phyloP scores from a whole-genome alignment of 1,139 yeast genomes.

The Spathaspora sp. region DNA sequence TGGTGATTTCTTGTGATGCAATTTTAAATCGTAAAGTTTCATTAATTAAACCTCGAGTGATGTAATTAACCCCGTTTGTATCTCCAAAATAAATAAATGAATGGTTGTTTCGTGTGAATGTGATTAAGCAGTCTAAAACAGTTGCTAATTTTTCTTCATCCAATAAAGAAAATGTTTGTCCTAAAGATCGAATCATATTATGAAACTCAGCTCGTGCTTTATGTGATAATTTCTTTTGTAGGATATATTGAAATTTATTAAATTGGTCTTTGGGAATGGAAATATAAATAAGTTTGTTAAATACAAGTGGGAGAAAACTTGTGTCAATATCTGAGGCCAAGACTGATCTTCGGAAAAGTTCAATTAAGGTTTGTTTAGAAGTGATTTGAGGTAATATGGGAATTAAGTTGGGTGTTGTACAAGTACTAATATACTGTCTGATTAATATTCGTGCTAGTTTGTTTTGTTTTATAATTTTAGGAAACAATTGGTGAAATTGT shows the following conservation, averaged over 20 bases:
- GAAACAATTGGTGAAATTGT: constrained; percentile 2
- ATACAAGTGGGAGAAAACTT: constrained; percentile 4
- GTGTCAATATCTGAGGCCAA: constrained; percentile 9
- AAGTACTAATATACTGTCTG: constrained; percentile 2
- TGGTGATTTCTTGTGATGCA: constrained; percentile 5
- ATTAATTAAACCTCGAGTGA: constrained; percentile 20
- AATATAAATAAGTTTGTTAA: constrained; percentile 5
- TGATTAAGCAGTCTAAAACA: constrained; percentile 17
- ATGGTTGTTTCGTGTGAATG: constrained; percentile 8
- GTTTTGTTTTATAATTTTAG: background rate
- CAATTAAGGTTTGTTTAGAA: constrained; percentile 11
- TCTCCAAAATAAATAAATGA: constrained; percentile 13
- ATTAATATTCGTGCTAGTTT: background rate
- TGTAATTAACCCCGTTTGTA: constrained; percentile 4
- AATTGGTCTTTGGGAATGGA: constrained; percentile 4
- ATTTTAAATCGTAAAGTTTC: constrained; percentile 18
- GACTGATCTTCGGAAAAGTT: constrained; percentile 11
- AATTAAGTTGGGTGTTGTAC: background rate
- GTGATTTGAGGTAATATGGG: background rate
- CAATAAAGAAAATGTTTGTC: constrained; percentile 30
- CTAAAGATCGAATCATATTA: constrained; percentile 27
- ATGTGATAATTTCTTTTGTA: constrained; percentile 7
- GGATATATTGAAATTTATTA: constrained; percentile 17
- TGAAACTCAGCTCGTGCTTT: constrained; percentile 18
- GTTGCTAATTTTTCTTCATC: constrained; percentile 16